Base-by-base conservation (phyloP, 768 basidiomycete species). In the Phanerodontia chrysosporium region DNA sequence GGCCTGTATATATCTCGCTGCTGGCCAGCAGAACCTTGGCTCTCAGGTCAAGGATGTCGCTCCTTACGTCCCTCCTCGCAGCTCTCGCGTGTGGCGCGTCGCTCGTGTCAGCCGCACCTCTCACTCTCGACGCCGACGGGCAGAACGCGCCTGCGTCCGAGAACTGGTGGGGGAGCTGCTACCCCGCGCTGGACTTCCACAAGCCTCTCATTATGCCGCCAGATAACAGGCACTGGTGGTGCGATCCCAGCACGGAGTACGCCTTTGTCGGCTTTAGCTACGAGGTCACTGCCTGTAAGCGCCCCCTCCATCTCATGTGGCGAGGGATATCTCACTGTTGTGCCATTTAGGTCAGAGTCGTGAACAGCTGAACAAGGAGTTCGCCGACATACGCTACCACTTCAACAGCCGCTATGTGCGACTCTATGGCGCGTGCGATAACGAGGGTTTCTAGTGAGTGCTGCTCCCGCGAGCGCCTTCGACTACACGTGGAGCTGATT, bases 231-330 rank as follows among this genome's bases (percentile, higher is more conserved):
- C 7, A 61, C 24, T 76, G 75, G 75, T 76, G 88, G 89, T 92
- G 89, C 67, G 68, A 80, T 57, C 67, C 73, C 36, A 71, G 73
- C 55, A 82, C 80, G 0, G 89, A 92, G 67, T 90, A 89, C 64
- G 89, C 81, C 0, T 91, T 91, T 67, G 71, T 90, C 51, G 89
- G 88, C 0, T 86, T 91, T 71, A 86, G 86, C 68, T 91, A 91
- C 63, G 88, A 88, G 65, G 77, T 90, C 24, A 62, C 61, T 8
- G 61, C 29, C 12, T 62, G 61, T 62, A 28, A 18, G 61, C 49
- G 16, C 16, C 18, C 36, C 9, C 28, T 44, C 27, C 32, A 25
- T 35, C 45, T 53, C n/a, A 4, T 22, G 32, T 36, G 8, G 35
- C 24, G 10, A 12, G 32, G 25, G 12, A 49, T 12, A 24, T 10